Percentiles rank a stretch among this genome's conserved stretches.
These are phyloP conservation scores for Rhynchospora pubera DNA, from an alignment of 176 grass and related monocot genomes.

Conservation along the genomic window DNA sequence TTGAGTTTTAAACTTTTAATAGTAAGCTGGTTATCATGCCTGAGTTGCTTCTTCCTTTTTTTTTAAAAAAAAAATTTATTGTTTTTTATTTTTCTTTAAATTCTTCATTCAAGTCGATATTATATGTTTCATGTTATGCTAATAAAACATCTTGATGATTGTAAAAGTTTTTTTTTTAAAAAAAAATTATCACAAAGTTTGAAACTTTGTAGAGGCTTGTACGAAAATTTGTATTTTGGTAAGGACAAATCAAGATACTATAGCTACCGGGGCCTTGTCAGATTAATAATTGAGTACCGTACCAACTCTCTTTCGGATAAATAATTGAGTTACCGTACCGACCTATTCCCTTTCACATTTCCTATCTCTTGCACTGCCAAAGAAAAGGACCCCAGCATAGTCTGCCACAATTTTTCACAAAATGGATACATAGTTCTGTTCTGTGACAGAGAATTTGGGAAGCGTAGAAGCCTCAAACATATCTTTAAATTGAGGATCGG, in stretches of 20 bases:
- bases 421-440: neutral
- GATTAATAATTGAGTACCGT: constrained; percentile 1
- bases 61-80: too few species aligned
- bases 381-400: neutral
- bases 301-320: neutral
- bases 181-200: too few species aligned
- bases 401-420: neutral
- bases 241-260: neutral
- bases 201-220: too few species aligned
- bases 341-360: neutral
- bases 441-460: too few species aligned
- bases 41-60: too few species aligned
- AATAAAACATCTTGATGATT: too few species aligned
- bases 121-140: too few species aligned
- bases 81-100: too few species aligned
- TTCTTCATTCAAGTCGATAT: too few species aligned
- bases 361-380: neutral
- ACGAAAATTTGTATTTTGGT: neutral
- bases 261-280: neutral
- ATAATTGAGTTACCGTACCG: neutral
- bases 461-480: neutral
- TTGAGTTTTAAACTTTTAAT: too few species aligned
- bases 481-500: neutral
- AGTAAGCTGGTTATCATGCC: too few species aligned
- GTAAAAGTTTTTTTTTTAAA: too few species aligned